Base-by-base conservation (phyloP, 179 eudicot genomes). In the Vitellaria paradoxa region DNA sequence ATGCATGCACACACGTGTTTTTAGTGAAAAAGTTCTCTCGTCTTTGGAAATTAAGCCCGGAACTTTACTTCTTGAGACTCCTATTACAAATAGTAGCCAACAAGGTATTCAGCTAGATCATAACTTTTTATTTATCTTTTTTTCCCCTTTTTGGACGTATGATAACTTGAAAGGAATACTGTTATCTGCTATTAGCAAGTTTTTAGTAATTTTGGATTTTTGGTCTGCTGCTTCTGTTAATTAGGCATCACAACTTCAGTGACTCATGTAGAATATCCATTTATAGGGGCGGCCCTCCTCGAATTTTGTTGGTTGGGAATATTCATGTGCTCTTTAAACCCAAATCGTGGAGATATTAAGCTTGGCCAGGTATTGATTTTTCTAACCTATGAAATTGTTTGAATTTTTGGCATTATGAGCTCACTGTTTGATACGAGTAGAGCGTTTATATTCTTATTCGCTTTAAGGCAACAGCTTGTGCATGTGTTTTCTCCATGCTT, bases 271-370 rank as follows among this genome's bases (percentile, higher is more conserved):
- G 57, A 53, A 60, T 80, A 37, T 47, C 23, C 72, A 61, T 75
- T 15, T 37, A 24, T 77, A 88, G 88, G 78, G 65, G 12, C 57
- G 53, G 24, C 53, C 55, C 82, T 37, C 75, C 88, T 69, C 86
- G 88, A 77, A 84, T 78, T 56, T 69, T 94, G 53, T 69, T 94
- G 70, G 93, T 94, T 80, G 98, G 97, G 42, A 94, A 94, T 84
- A 91, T 88, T 79, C 98, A 94, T 69, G 91, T 91, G 63, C 96
- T 94, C 70, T 94, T 81, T 84, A n/a, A 94, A 91, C 80, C 93
- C 93, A 65, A 93, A 84, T 69, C 97, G 97, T 47, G 98, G 98
- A 73, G 98, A 94, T 75, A 84, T 94, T 77, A 93, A 94, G 83
- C 86, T 94, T 37, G 98, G 98, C 40, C 98, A 94, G 97, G 98